Conservation (phyloP, 148 eudicot species). For the Cornus controversa region DNA sequence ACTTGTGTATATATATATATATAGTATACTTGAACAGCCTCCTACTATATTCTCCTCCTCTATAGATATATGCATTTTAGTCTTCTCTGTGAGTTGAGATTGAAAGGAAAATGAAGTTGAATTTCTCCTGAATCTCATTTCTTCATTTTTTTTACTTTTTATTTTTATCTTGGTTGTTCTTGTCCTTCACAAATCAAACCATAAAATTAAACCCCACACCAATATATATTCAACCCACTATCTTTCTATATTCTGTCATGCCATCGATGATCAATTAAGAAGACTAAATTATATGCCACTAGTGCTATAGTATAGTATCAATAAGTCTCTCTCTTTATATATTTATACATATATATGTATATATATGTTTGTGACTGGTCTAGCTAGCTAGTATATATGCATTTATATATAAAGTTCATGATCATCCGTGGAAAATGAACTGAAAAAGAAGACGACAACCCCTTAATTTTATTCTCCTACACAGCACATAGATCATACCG, state of each 20-base stretch:
- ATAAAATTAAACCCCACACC: neutral
- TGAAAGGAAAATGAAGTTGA: neutral
- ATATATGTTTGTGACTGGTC: too few species aligned
- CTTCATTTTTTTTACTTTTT: too few species aligned
- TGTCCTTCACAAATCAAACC: too few species aligned
- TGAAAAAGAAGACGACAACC: neutral
- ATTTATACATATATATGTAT: too few species aligned
- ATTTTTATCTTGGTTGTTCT: too few species aligned
- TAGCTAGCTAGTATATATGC: too few species aligned
- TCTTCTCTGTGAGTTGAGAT: neutral
- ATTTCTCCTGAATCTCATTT: neutral
- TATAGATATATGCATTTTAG: neutral
- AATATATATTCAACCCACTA: neutral
- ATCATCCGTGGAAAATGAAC: too few species aligned
- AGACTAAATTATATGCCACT: too few species aligned
- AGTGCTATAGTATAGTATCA: too few species aligned
- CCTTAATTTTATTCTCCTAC: neutral
- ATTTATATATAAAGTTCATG: too few species aligned
- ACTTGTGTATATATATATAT: neutral
- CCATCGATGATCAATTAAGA: neutral
- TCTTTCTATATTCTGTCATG: neutral
- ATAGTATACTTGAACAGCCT: neutral
- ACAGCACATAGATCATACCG: too few species aligned
- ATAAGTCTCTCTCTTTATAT: too few species aligned
- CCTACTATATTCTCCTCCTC: neutral